phyloP scores from a whole-genome alignment of 371 early-diverging fungal species.

The Apophysomyces ossiformis region DNA sequence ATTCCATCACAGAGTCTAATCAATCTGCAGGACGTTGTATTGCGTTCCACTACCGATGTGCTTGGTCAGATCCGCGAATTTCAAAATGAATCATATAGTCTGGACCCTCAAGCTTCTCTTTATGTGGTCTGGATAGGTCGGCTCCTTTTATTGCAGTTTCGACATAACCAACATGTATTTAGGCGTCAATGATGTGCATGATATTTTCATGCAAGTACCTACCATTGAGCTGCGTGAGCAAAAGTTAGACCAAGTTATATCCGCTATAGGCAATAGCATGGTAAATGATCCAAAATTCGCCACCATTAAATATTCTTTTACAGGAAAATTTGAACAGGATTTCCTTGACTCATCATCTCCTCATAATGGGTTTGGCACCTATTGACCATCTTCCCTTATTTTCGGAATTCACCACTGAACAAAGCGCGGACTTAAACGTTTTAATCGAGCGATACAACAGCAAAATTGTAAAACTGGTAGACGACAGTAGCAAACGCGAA shows the following conservation, averaged over 20 bases:
- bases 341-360: slow-evolving; percentile 4
- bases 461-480: neutral
- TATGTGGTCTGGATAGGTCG: slow-evolving; percentile 20
- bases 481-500: neutral
- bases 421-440: slow-evolving; percentile 4
- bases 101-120: neutral
- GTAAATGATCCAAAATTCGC: slow-evolving; percentile 4
- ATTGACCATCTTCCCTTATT: slow-evolving; percentile 22
- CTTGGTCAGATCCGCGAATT: neutral
- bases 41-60: neutral
- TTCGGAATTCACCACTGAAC: neutral
- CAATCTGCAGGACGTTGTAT: neutral
- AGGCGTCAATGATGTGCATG: slow-evolving; percentile 36
- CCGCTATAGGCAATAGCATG: slow-evolving; percentile 15
- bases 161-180: neutral
- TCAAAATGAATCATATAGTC: neutral
- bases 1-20: neutral
- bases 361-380: slow-evolving; percentile 22
- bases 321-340: neutral
- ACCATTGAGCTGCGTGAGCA: neutral
- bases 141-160: neutral
- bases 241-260: slow-evolving; percentile 1
- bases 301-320: no score
- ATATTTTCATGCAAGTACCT: slow-evolving; percentile 22
- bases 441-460: neutral